Evolutionary conservation across 257 asterid species (phyloP).

Genomic region (Solanum chmielewskii): DNA sequence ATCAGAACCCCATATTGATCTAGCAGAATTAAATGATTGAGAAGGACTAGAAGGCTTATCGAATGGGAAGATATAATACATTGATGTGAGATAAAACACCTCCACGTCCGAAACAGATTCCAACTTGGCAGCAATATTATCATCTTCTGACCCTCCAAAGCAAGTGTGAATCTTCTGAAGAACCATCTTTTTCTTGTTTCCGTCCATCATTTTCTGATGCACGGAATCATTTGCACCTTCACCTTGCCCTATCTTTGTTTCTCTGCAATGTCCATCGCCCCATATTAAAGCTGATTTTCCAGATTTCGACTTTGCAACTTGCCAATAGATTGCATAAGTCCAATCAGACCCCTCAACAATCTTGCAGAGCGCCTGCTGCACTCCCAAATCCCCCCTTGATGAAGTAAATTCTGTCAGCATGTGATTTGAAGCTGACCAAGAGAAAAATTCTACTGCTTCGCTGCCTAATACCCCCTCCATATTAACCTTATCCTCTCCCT

Average conservation of each 20-base stretch:
- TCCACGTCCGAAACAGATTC: constrained; percentile 60
- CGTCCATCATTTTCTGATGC: constrained; percentile 10
- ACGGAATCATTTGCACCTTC: constrained; percentile 8
- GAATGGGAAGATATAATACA: constrained; percentile 80
- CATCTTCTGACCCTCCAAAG: constrained; percentile 70
- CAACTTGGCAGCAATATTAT: constrained; percentile 52
- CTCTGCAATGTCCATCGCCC: constrained; percentile 90
- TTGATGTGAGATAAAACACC: constrained; percentile 77
- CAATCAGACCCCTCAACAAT: constrained; percentile 75
- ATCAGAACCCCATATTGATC: constrained; percentile 75
- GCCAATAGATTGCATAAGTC: constrained; percentile 94
- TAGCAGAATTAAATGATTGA: constrained; percentile 79
- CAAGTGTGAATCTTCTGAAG: constrained; percentile 63
- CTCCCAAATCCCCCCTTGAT: constrained; percentile 58
- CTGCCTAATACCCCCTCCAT: constrained; percentile 63
- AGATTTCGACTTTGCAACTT: constrained; percentile 75
- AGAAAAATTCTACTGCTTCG: constrained; percentile 64
- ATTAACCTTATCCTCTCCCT: constrained; percentile 43
- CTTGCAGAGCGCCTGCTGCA: constrained; percentile 56
- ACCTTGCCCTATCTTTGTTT: constrained; percentile 26
- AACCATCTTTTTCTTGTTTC: constrained; percentile 44
- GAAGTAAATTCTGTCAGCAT: constrained; percentile 61
- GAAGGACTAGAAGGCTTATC: constrained; percentile 92
- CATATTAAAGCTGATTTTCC: constrained; percentile 90
- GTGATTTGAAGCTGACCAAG: constrained; percentile 66